Evolutionary conservation across 2,329 filamentous ascomycete genomes (phyloP).

Genomic region (Neofusicoccum parvum): DNA sequence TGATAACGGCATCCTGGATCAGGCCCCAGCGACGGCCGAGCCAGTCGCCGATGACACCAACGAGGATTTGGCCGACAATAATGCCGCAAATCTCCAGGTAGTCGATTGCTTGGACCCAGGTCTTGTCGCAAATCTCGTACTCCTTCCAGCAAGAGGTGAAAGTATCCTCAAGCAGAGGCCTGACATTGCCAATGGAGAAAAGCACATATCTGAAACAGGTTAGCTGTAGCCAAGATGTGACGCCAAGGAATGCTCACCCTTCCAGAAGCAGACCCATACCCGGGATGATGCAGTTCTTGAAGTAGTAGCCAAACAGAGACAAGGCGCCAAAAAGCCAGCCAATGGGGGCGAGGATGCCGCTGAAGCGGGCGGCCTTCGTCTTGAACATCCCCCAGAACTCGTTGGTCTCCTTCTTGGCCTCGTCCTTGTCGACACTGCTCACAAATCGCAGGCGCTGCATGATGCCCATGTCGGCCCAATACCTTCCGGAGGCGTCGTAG

Average conservation of each 20-base stretch:
- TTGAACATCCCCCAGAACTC: conserved; percentile 79
- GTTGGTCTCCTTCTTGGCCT: conserved; percentile 67
- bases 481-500: conserved; percentile 78
- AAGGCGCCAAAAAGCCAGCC: conserved; percentile 13
- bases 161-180: conserved; percentile 74
- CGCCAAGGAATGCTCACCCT: conserved; percentile 51
- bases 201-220: conserved; percentile 71
- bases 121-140: conserved; percentile 67
- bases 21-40: conserved; percentile 91
- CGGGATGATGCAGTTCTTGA: conserved; percentile 86
- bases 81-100: conserved; percentile 95
- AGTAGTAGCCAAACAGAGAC: conserved; percentile 76
- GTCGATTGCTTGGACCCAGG: conserved; percentile 82
- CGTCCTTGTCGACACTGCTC: conserved; percentile 68
- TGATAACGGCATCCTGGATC: conserved; percentile 92
- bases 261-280: conserved; percentile 91
- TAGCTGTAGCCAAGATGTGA: conserved; percentile 10
- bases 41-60: conserved; percentile 80
- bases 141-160: conserved; percentile 79
- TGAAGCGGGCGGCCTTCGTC: conserved; percentile 58
- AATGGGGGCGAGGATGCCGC: conserved; percentile 15
- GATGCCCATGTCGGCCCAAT: conserved; percentile 88
- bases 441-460: conserved; percentile 74
- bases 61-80: conserved; percentile 87
- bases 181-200: conserved; percentile 93